phyloP scores from a whole-genome alignment of 495 filamentous ascomycete species.

The Neurospora tetrasperma region DNA sequence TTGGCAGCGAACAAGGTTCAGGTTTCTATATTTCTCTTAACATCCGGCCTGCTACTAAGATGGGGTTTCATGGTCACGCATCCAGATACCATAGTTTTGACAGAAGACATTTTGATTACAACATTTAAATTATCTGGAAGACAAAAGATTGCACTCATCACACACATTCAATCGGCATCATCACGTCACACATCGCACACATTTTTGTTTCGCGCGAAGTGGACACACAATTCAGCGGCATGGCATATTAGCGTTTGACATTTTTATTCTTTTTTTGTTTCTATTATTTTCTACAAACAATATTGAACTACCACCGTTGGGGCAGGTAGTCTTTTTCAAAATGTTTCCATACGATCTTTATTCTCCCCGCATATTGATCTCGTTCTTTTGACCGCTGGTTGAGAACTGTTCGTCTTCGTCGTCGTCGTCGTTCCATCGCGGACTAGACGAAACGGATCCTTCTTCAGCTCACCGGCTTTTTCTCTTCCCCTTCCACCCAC shows the following conservation, averaged over 20 bases:
- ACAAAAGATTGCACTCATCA: neutral
- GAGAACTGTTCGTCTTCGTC: neutral
- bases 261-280: neutral
- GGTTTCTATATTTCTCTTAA: neutral
- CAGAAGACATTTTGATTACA: slow-evolving; percentile 1
- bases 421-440: no score
- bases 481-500: neutral
- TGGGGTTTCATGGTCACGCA: neutral
- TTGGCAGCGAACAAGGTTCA: neutral
- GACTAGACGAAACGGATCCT: no score
- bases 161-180: neutral
- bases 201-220: neutral
- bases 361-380: neutral
- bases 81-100: neutral
- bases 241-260: neutral
- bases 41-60: neutral
- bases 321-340: neutral
- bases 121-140: neutral
- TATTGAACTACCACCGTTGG: neutral
- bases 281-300: neutral
- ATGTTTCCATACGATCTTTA: neutral
- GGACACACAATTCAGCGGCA: neutral
- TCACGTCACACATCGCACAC: neutral
- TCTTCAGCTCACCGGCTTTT: neutral
- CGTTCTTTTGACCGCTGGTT: neutral